Conservation (phyloP, 2,329 filamentous ascomycete species). For the Nemania sp. region DNA sequence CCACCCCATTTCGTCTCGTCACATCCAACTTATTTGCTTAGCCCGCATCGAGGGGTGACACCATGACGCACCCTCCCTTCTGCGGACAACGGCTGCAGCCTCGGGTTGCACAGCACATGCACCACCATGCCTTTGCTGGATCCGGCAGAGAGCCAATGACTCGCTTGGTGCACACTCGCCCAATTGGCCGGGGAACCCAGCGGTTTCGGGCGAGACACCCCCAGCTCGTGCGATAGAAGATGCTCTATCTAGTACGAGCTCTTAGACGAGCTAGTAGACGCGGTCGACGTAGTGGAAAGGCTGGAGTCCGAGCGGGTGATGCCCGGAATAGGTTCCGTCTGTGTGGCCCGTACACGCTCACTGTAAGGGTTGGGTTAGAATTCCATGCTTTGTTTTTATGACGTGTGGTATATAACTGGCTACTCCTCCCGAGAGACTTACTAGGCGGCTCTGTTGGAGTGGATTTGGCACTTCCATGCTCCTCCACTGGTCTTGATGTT, state of each 20-base stretch:
- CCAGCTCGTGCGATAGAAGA: conserved; percentile 6
- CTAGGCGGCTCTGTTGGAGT: conserved; percentile 51
- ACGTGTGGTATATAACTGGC: background rate
- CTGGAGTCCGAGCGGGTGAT: conserved; percentile 47
- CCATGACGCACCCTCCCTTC: conserved; percentile 5
- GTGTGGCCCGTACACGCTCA: conserved; percentile 36
- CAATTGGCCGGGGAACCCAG: conserved; percentile 18
- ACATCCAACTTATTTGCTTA: background rate
- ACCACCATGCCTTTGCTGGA: conserved; percentile 39
- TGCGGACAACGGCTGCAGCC: conserved; percentile 14
- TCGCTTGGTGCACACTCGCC: conserved; percentile 6
- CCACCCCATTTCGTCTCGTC: conserved; percentile 1
- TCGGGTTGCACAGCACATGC: conserved; percentile 42
- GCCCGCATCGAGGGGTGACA: background rate
- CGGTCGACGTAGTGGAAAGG: conserved; percentile 44
- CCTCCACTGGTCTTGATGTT: conserved; percentile 50
- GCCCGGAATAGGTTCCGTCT: conserved; percentile 36
- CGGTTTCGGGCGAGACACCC: background rate
- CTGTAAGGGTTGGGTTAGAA: conserved; percentile 39
- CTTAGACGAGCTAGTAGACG: conserved; percentile 35
- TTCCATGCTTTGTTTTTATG: background rate
- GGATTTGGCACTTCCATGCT: conserved; percentile 50
- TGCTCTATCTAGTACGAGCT: conserved; percentile 40
- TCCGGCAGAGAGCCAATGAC: conserved; percentile 34
- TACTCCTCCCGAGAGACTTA: conserved; percentile 38